Percentiles rank a stretch among this genome's conserved stretches.
phyloP scores from a whole-genome alignment of 306 rosid genomes.

The Lathyrus tuberosus region DNA sequence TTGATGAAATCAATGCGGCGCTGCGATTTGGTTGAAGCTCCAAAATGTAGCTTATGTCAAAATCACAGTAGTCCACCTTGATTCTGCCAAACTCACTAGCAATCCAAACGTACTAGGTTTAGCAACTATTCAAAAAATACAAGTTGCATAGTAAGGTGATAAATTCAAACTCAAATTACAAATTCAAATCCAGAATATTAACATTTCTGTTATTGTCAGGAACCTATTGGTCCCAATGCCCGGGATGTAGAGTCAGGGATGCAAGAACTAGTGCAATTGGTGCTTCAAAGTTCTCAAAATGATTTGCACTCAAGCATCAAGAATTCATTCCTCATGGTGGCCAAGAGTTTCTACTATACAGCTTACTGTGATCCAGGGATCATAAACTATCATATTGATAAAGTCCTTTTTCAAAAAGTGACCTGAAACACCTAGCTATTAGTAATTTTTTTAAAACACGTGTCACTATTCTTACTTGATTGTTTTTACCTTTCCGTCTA shows the following conservation, averaged over 20 bases:
- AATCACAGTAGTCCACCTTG: not conserved
- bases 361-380: slow-evolving; percentile 58
- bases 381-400: slow-evolving; percentile 57
- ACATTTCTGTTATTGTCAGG: slow-evolving; percentile 44
- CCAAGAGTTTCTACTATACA: slow-evolving; percentile 66
- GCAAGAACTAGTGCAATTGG: slow-evolving; percentile 67
- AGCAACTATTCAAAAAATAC: not conserved
- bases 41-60: not conserved
- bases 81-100: not conserved
- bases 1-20: not conserved
- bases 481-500: not conserved
- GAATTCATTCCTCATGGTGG: slow-evolving; percentile 63
- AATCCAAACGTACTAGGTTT: not conserved
- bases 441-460: not conserved
- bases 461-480: not conserved
- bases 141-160: not conserved
- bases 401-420: slow-evolving; percentile 73
- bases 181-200: not conserved
- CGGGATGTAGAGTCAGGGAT: slow-evolving; percentile 65
- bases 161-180: slow-evolving; percentile 6
- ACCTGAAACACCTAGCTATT: slow-evolving; percentile 40
- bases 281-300: slow-evolving; percentile 52
- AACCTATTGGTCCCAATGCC: slow-evolving; percentile 14
- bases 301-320: slow-evolving; percentile 54
- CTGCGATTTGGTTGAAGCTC: not conserved